Base-by-base conservation (phyloP, 2,329 filamentous ascomycete species). In the Colletotrichum sp. region DNA sequence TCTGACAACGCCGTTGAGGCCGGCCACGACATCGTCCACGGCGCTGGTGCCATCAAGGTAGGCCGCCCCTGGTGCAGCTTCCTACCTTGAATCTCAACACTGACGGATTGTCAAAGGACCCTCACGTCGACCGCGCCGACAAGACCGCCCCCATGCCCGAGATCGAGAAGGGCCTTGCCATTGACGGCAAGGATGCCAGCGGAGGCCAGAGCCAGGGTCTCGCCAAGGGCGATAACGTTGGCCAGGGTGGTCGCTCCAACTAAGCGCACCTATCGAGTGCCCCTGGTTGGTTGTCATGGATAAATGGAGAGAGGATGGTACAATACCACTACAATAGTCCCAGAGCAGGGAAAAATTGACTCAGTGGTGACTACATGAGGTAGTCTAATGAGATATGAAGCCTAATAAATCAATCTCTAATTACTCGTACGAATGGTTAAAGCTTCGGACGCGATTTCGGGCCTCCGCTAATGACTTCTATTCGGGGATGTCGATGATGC, bases 121-220 rank as follows among this genome's bases (percentile, higher is more conserved):
- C 67, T 70, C 84, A 86, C 32, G 87, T 90, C 36, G 78, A 81
- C 68, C 86, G 88, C 71, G 87, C 88, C 16, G 84, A 89, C 81
- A 90, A 90, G 84, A 86, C 87, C 3, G 89, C 89, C 2, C 83
- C 85, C 3, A 78, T 89, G 63, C 89, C 89, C 10, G 85, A 89
- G 80, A 77, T 82, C 6, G 87, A 89, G 74, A 83, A 88, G 72
- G 89, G 89, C 13, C 79, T 80, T 1, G 88, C 81, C 1, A 77
- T 90, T 3, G 75, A 83, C 55, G 87, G 83, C 68, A 61, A 82
- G 75, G 81, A 82, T 36, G 87, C 87, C 57, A 87, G 86, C 74
- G 88, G 85, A 7, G 88, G 88, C 7, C 78, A 83, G 65, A 87
- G 86, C 79, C 83, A 86, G 76, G 87, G 87, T 16, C 79, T 86